Evolutionary conservation across 1,139 yeast genomes (phyloP).

Genomic region (Yueomyces sp.): DNA sequence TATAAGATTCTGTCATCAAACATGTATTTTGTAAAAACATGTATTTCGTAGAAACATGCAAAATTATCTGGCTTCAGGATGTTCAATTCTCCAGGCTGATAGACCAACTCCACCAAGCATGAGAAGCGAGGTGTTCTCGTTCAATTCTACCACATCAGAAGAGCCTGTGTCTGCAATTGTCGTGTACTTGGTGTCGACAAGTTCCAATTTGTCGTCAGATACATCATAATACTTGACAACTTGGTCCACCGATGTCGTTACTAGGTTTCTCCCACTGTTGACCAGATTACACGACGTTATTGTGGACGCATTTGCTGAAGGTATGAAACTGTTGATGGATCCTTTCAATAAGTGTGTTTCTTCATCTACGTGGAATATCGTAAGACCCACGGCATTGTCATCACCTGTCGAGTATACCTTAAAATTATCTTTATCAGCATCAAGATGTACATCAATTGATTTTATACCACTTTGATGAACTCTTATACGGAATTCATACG

Average conservation of each 20-base stretch:
- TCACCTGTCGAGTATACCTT: slow-evolving; percentile 75
- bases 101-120: slow-evolving; percentile 65
- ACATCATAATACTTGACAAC: slow-evolving; percentile 52
- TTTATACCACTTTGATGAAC: slow-evolving; percentile 82
- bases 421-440: slow-evolving; percentile 14
- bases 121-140: slow-evolving; percentile 21
- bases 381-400: slow-evolving; percentile 60
- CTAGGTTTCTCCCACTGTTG: slow-evolving; percentile 15
- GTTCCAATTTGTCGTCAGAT: slow-evolving; percentile 22
- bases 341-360: slow-evolving; percentile 8
- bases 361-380: slow-evolving; percentile 25
- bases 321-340: slow-evolving; percentile 26
- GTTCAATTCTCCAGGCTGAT: slow-evolving; percentile 33
- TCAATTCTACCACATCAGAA: slow-evolving; percentile 29
- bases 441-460: slow-evolving; percentile 26
- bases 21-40: too few relatives aligned
- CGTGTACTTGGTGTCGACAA: slow-evolving; percentile 43
- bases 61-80: too few relatives aligned
- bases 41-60: too few relatives aligned
- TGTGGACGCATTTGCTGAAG: slow-evolving; percentile 73
- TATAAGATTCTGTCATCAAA: too few relatives aligned
- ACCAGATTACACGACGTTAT: slow-evolving; percentile 49
- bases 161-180: slow-evolving; percentile 90
- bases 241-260: slow-evolving; percentile 59
- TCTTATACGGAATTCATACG: slow-evolving; percentile 28